Conservation (phyloP, 176 grass and related monocot genomes). For the Guadua angustifolia region DNA sequence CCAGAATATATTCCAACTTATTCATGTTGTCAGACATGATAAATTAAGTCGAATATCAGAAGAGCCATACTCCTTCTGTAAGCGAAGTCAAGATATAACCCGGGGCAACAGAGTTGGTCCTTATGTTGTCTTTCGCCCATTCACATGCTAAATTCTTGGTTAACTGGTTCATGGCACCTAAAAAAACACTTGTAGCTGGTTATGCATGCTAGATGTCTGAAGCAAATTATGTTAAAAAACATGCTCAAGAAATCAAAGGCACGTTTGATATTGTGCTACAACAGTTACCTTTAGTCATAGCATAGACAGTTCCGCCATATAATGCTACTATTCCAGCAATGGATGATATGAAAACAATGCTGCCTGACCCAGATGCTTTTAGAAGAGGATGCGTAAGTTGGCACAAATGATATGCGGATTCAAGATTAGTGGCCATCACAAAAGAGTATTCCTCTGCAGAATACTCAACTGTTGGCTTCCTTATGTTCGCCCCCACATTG, state of each 20-base stretch:
- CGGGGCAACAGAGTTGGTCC: conserved; percentile 51
- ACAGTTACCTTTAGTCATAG: conserved; percentile 61
- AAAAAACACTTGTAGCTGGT: conserved; percentile 4
- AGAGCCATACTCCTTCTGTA: conserved; percentile 46
- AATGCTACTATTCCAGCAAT: conserved; percentile 36
- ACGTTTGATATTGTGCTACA: not conserved
- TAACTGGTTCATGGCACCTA: conserved; percentile 61
- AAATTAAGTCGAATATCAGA: not conserved
- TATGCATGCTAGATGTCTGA: conserved; percentile 18
- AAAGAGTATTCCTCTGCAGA: conserved; percentile 66
- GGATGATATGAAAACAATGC: conserved; percentile 78
- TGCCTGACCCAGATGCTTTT: conserved; percentile 66
- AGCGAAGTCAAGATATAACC: conserved; percentile 47
- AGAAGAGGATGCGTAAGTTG: conserved; percentile 82
- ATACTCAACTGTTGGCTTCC: conserved; percentile 56
- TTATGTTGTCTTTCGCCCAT: conserved; percentile 55
- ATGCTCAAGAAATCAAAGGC: not conserved
- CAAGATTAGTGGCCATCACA: conserved; percentile 72
- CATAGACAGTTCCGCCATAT: conserved; percentile 41
- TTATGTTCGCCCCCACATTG: conserved; percentile 76
- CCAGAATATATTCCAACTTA: conserved; percentile 5
- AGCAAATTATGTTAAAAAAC: conserved; percentile 3
- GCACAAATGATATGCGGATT: conserved; percentile 70
- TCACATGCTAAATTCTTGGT: conserved; percentile 61
- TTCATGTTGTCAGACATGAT: not conserved